Base-by-base conservation (phyloP, 495 filamentous ascomycete genomes). In the Podospora tetraspora region DNA sequence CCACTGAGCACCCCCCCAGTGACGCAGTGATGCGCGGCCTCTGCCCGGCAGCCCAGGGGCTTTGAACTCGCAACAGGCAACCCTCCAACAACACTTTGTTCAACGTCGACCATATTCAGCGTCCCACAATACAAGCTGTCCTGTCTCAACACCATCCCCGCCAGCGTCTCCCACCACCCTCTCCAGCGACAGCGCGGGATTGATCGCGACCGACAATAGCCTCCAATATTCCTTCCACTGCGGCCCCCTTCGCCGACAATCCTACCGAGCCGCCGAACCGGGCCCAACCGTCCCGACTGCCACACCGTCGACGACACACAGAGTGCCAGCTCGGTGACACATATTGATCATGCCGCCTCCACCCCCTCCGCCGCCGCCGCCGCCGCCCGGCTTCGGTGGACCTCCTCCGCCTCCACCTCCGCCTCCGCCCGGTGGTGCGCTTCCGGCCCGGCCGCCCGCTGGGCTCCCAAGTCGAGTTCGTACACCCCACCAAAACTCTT, bases 321-420 rank as follows among this genome's bases (percentile, higher is more conserved):
- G n/a, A n/a, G 8, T 19, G 27, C 7, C 61, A 16, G 30, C 27
- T 63, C 29, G 1, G 27, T 52, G 30, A 22, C 9, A 21, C 24
- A 13, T 7, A 23, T 57, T 56, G 32, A 69, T 30, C 57, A 74
- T 71, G 71, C 72, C 72, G 66, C 72, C 72, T 43, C 75, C 72
- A 52, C 73, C 70, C 43, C 75, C 75, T 21, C 75, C 75, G 3
- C 74, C 72, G 3, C 74, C 68, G 19, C 72, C 69, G n/a, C 75
- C 70, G 24, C 37, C 56, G 69, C 73, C 75, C 2, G 73, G 73
- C 30, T 68, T 70, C 58, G 72, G 75, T 30, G 74, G 69, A 59
- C 73, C 74, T 32, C 76, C 76, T 57, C 76, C 79, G 24, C 78
- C 71, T 52, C 78, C 75, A 59, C 75, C 76, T 32, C 80, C 73